Percentiles rank a stretch among this genome's conserved stretches.
Conservation (phyloP, 305 asterid species). For the Ilex paraguariensis region DNA sequence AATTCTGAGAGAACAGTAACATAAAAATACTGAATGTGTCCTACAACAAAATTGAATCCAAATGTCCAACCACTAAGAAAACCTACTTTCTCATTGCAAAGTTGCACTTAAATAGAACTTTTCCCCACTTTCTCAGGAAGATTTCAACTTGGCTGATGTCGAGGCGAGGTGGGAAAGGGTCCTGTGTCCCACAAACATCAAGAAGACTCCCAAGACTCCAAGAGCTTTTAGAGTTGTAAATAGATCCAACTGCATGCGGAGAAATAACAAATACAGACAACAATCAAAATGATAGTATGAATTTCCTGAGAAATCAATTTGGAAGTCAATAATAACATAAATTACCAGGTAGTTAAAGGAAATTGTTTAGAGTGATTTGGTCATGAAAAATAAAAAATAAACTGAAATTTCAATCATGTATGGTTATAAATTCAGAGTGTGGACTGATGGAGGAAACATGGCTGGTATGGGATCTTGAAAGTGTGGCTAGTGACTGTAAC, state of each 20-base stretch:
- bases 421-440: too few relatives aligned
- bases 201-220: slow-evolving; percentile 74
- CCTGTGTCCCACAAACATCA: slow-evolving; percentile 87
- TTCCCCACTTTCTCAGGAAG: slow-evolving; percentile 33
- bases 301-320: too few relatives aligned
- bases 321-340: too few relatives aligned
- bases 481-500: too few relatives aligned
- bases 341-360: too few relatives aligned
- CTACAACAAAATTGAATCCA: slow-evolving; percentile 23
- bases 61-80: slow-evolving; percentile 7
- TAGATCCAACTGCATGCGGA: slow-evolving; percentile 69
- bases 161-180: slow-evolving; percentile 84
- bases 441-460: too few relatives aligned
- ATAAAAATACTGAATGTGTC: background rate
- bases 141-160: slow-evolving; percentile 73
- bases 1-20: too few relatives aligned
- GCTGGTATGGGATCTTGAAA: too few relatives aligned
- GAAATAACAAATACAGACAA: slow-evolving; percentile 1
- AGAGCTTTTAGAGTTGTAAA: slow-evolving; percentile 85
- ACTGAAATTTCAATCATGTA: background rate
- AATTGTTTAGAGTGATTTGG: background rate
- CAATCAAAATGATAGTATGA: background rate
- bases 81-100: slow-evolving; percentile 11
- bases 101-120: slow-evolving; percentile 2
- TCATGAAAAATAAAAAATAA: background rate